Evolutionary conservation across 2,329 filamentous ascomycete species (phyloP).

Genomic region (Penicillium sp.): DNA sequence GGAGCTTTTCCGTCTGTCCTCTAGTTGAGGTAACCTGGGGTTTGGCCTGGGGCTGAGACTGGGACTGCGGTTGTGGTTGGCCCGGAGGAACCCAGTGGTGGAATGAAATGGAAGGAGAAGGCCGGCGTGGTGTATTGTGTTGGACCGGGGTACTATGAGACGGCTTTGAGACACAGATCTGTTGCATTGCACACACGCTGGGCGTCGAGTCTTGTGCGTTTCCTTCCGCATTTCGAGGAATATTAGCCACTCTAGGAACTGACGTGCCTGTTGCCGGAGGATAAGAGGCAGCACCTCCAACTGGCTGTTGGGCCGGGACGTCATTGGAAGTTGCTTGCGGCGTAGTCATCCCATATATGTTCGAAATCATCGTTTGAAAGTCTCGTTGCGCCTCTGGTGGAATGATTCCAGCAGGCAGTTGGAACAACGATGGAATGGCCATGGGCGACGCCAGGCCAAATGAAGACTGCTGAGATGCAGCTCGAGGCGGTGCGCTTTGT

Average conservation of each 20-base stretch:
- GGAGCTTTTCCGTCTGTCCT: no score
- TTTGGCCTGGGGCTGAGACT: background rate
- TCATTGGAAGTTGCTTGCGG: background rate
- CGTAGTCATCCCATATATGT: conserved; percentile 1
- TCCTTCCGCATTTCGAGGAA: background rate
- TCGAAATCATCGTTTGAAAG: background rate
- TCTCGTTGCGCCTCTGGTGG: background rate
- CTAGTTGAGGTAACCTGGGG: no score
- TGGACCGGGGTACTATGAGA: background rate
- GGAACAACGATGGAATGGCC: no score
- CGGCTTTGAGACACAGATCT: background rate
- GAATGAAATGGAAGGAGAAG: conserved; percentile 10
- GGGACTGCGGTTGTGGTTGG: background rate
- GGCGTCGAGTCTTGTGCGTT: background rate
- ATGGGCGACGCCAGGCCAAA: no score
- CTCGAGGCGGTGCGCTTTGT: background rate
- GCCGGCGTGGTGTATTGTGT: conserved; percentile 1
- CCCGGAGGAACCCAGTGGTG: conserved; percentile 14
- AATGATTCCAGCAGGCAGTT: no score
- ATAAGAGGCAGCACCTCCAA: background rate
- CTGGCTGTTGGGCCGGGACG: background rate
- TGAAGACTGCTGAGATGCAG: background rate
- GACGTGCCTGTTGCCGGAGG: background rate
- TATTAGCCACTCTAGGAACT: background rate
- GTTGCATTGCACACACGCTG: no score